A percentile compares a stretch with the other conserved stretches of the same genome.
phyloP scores from a whole-genome alignment of 257 asterid species.

The Solanum raphanifolium region DNA sequence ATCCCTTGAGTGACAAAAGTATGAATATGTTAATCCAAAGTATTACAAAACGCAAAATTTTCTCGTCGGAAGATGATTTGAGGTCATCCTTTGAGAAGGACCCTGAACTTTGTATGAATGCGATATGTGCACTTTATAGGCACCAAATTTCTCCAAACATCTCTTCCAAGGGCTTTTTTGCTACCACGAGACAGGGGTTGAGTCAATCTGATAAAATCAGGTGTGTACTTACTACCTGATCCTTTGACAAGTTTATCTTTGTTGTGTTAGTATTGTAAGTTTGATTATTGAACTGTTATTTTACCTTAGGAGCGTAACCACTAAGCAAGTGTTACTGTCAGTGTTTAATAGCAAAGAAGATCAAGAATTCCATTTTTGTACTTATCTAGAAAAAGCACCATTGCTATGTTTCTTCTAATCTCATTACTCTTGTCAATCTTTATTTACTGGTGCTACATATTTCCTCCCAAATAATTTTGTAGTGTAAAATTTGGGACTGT shows the following conservation, averaged over 20 bases:
- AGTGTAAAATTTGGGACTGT: neutral
- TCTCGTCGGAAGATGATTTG: neutral
- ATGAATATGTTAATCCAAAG: neutral
- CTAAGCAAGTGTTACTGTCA: neutral
- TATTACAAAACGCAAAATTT: neutral
- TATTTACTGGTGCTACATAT: neutral
- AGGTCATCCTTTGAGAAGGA: slow-evolving; percentile 8
- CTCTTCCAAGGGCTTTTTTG: neutral
- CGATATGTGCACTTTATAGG: slow-evolving; percentile 25
- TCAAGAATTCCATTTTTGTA: neutral
- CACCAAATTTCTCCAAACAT: neutral
- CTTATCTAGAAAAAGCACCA: neutral
- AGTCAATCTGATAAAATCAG: slow-evolving; percentile 3
- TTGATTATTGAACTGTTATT: neutral
- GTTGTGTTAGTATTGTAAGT: neutral
- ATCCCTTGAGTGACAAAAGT: neutral
- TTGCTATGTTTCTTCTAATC: neutral
- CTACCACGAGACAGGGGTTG: neutral
- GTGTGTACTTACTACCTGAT: slow-evolving; percentile 4
- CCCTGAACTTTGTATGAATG: slow-evolving; percentile 16
- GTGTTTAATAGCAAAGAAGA: neutral
- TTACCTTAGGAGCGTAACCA: neutral
- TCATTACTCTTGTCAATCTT: neutral
- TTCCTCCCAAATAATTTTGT: neutral
- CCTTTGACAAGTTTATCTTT: neutral